Conservation (phyloP, 352 stramenopile species). For the Phytopythium aichiense region DNA sequence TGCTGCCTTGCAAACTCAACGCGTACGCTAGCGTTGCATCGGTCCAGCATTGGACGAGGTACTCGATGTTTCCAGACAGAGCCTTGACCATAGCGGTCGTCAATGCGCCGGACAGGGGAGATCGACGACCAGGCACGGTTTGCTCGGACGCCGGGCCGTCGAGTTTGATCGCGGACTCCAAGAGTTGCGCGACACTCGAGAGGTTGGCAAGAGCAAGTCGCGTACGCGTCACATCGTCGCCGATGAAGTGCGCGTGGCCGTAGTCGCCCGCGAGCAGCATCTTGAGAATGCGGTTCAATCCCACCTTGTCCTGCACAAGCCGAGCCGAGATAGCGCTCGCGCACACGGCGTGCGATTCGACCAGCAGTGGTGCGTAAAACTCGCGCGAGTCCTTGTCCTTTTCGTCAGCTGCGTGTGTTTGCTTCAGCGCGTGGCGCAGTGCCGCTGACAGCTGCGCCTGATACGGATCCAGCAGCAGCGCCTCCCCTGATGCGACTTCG, state of each 20-base stretch:
- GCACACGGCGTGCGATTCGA: conserved; percentile 67
- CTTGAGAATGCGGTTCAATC: conserved; percentile 56
- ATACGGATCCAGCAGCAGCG: conserved; percentile 75
- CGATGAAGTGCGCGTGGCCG: conserved; percentile 54
- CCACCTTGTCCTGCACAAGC: conserved; percentile 72
- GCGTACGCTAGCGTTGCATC: conserved; percentile 41
- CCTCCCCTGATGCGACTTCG: conserved; percentile 49
- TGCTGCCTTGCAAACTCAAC: conserved; percentile 37
- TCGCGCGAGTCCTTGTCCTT: conserved; percentile 16
- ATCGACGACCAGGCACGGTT: conserved; percentile 17
- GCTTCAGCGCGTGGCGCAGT: conserved; percentile 71
- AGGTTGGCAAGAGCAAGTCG: conserved; percentile 61
- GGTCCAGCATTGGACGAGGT: conserved; percentile 52
- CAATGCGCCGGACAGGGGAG: conserved; percentile 15
- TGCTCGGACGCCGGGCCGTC: conserved; percentile 13
- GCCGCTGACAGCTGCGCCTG: conserved; percentile 80
- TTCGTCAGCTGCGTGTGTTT: conserved; percentile 23
- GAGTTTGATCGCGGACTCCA: conserved; percentile 19
- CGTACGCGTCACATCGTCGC: conserved; percentile 51
- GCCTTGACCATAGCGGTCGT: conserved; percentile 53
- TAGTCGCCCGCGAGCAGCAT: conserved; percentile 57
- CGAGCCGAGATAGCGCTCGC: conserved; percentile 43
- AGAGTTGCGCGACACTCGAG: conserved; percentile 49
- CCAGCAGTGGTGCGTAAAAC: conserved; percentile 64
- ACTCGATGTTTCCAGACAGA: conserved; percentile 31